phyloP scores from a whole-genome alignment of 2,329 filamentous ascomycete genomes.

The Metarhizium brunneum region DNA sequence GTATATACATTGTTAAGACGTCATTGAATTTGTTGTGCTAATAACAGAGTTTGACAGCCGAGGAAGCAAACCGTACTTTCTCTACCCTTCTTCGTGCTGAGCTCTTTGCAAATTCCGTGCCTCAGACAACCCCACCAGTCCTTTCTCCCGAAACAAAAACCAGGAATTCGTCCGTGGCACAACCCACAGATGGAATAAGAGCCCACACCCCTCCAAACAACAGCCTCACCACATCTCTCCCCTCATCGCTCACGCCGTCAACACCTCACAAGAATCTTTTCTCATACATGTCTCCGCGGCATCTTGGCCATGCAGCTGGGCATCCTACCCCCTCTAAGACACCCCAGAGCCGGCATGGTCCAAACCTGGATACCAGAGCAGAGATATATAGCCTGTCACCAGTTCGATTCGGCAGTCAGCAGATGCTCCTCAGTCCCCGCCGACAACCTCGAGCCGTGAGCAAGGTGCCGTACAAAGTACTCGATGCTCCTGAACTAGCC shows the following conservation, averaged over 20 bases:
- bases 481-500: slow-evolving; percentile 90
- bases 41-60: slow-evolving; percentile 39
- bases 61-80: slow-evolving; percentile 92
- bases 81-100: slow-evolving; percentile 81
- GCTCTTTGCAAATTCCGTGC: slow-evolving; percentile 83
- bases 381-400: slow-evolving; percentile 95
- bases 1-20: slow-evolving; percentile 8
- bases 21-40: background rate
- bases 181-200: slow-evolving; percentile 55
- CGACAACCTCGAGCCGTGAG: slow-evolving; percentile 84
- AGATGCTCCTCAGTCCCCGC: slow-evolving; percentile 82
- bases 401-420: slow-evolving; percentile 85
- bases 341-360: slow-evolving; percentile 76
- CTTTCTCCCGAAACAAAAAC: slow-evolving; percentile 49
- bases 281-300: slow-evolving; percentile 71
- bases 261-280: slow-evolving; percentile 98
- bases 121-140: slow-evolving; percentile 62
- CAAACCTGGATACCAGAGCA: slow-evolving; percentile 80
- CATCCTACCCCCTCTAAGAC: slow-evolving; percentile 85
- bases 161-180: slow-evolving; percentile 40
- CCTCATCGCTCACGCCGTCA: slow-evolving; percentile 74
- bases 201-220: slow-evolving; percentile 75
- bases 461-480: slow-evolving; percentile 95
- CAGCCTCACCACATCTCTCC: slow-evolving; percentile 49
- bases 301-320: slow-evolving; percentile 61